Percentiles rank a stretch among this genome's conserved stretches.
These are phyloP conservation scores for Sporobolomyces roseus DNA, from an alignment of 768 basidiomycete species.

Conservation along the genomic window DNA sequence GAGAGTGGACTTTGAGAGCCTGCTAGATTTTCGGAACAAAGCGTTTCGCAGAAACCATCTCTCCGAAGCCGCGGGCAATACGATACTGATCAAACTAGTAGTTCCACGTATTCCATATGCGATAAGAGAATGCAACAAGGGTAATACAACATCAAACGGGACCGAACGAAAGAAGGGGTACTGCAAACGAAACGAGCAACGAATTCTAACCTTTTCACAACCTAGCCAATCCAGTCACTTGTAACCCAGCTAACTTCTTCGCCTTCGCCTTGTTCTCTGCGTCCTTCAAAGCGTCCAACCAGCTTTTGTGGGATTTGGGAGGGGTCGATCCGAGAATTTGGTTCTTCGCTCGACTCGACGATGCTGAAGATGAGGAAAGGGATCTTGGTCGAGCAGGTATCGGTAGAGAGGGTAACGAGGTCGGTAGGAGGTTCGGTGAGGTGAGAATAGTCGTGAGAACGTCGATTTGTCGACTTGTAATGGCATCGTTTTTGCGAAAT, in stretches of 20 bases:
- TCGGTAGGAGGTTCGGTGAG: constrained; percentile 13
- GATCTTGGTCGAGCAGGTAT: background rate
- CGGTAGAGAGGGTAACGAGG: constrained; percentile 7
- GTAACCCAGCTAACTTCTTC: background rate
- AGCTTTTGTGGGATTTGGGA: constrained; percentile 1
- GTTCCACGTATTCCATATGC: too few relatives aligned
- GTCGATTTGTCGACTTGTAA: constrained; percentile 13
- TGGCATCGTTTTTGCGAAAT: background rate
- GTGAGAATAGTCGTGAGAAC: constrained; percentile 19
- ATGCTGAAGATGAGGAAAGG: background rate
- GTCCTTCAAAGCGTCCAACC: constrained; percentile 23
- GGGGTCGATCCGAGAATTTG: constrained; percentile 5
- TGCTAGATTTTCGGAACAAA: too few relatives aligned
- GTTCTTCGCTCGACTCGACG: background rate
- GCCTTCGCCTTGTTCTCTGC: constrained; percentile 21
- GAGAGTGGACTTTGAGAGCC: too few relatives aligned
- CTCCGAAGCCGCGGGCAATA: too few relatives aligned
- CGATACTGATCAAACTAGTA: too few relatives aligned
- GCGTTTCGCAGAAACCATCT: too few relatives aligned
- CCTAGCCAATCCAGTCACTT: background rate
- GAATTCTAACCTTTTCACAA: background rate
- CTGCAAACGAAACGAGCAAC: background rate
- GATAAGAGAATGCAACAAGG: too few relatives aligned
- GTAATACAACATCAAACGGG: constrained; percentile 6
- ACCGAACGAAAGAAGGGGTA: background rate